phyloP scores from a whole-genome alignment of 139 green algal genomes.

The Tetradesmus obliquus region DNA sequence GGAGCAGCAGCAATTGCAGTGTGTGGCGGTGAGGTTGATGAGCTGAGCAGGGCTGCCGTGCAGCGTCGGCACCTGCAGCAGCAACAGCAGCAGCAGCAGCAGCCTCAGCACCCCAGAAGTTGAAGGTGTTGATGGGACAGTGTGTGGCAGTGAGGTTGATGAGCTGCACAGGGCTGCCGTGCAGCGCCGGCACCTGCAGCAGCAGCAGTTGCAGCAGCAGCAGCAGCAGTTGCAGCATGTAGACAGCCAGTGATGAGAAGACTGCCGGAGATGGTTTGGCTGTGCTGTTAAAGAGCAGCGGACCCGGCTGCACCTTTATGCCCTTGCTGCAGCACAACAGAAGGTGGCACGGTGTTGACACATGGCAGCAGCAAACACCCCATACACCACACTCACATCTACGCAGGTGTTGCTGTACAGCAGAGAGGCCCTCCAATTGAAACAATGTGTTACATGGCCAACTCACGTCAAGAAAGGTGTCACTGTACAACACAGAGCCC shows the following conservation, averaged over 20 bases:
- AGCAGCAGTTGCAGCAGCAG: neutral
- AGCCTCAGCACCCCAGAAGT: conserved; percentile 30
- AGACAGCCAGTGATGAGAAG: too few relatives aligned
- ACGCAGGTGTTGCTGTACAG: too few relatives aligned
- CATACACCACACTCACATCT: too few relatives aligned
- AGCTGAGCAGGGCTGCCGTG: neutral
- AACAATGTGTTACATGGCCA: neutral
- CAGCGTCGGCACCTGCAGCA: conserved; percentile 1
- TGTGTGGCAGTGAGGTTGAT: conserved; percentile 28
- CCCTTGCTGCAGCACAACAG: too few relatives aligned
- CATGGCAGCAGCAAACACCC: too few relatives aligned
- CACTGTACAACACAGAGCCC: conserved; percentile 28
- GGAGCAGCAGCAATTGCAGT: too few relatives aligned
- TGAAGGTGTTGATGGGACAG: conserved; percentile 34
- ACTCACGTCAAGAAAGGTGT: conserved; percentile 26
- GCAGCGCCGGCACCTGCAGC: conserved; percentile 12
- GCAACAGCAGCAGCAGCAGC: conserved; percentile 1
- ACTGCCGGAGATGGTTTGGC: too few relatives aligned
- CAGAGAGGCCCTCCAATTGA: neutral
- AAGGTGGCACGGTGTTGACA: too few relatives aligned
- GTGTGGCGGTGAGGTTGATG: conserved; percentile 10
- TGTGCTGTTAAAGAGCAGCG: too few relatives aligned
- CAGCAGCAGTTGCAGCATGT: too few relatives aligned
- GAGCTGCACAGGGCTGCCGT: neutral
- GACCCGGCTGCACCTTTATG: too few relatives aligned